These are phyloP conservation scores for Solanum corneliomulleri DNA, from an alignment of 257 asterid species.

Conservation along the genomic window DNA sequence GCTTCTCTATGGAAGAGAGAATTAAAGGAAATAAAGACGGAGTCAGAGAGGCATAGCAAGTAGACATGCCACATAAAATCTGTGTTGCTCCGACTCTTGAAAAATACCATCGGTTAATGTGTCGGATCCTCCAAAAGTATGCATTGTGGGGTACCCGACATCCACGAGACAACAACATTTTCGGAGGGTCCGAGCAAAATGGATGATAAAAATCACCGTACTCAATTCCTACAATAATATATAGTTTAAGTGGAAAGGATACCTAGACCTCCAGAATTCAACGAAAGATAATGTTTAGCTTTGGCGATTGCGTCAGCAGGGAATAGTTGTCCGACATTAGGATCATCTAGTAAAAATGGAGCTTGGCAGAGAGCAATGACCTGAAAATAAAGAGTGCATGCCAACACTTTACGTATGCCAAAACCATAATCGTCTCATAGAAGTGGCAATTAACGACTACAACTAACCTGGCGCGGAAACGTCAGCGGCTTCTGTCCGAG, in stretches of 20 bases:
- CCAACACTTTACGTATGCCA: not conserved
- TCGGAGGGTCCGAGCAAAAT: not conserved
- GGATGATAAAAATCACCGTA: too few species aligned
- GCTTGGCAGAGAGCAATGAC: conserved; percentile 99
- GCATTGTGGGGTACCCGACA: not conserved
- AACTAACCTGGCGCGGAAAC: conserved; percentile 80
- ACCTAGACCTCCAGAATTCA: conserved; percentile 94
- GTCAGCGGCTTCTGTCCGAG: conserved; percentile 89
- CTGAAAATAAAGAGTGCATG: conserved; percentile 12
- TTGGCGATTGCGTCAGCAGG: conserved; percentile 92
- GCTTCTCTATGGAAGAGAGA: not conserved
- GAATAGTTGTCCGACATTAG: conserved; percentile 84
- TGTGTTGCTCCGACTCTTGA: not conserved
- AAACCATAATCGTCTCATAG: not conserved
- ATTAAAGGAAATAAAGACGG: not conserved
- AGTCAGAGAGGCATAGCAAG: not conserved
- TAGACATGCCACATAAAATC: not conserved
- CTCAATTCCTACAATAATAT: not conserved
- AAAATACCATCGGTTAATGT: not conserved
- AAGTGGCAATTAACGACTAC: not conserved
- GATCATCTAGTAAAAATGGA: conserved; percentile 92
- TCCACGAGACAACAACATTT: not conserved
- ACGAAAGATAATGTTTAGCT: conserved; percentile 79
- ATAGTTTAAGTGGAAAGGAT: not conserved
- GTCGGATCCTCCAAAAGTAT: not conserved